phyloP scores from a whole-genome alignment of 805 yeast genomes.

The Spathaspora gorwiae region DNA sequence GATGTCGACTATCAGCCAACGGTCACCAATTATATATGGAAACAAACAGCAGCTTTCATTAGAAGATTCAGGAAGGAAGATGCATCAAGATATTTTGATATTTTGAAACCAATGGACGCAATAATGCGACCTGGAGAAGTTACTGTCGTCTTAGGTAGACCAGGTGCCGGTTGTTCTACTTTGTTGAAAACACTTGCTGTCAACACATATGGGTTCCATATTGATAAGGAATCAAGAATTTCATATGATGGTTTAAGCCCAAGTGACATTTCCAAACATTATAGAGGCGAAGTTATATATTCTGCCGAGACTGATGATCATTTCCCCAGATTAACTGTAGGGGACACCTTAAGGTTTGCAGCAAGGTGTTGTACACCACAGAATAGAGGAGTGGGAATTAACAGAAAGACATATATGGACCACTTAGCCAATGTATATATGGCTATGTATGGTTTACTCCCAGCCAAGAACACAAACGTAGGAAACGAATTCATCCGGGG shows the following conservation, averaged over 20 bases:
- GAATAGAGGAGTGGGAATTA: slow-evolving; percentile 28
- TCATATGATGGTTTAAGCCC: slow-evolving; percentile 32
- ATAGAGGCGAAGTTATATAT: slow-evolving; percentile 34
- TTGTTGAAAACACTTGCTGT: slow-evolving; percentile 36
- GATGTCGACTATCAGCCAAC: slow-evolving; percentile 67
- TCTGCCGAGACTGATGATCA: slow-evolving; percentile 53
- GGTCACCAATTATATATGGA: slow-evolving; percentile 39
- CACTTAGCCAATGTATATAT: slow-evolving; percentile 38
- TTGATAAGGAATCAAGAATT: slow-evolving; percentile 27
- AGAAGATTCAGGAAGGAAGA: slow-evolving; percentile 16
- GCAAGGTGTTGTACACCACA: slow-evolving; percentile 43
- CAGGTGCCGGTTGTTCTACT: slow-evolving; percentile 41
- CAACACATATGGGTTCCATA: slow-evolving; percentile 34
- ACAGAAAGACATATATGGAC: slow-evolving; percentile 27
- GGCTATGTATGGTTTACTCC: slow-evolving; percentile 45
- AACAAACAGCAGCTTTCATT: slow-evolving; percentile 15
- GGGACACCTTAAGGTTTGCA: slow-evolving; percentile 52
- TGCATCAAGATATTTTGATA: slow-evolving; percentile 24
- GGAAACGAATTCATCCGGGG: slow-evolving; percentile 65
- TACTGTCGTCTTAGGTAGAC: slow-evolving; percentile 39
- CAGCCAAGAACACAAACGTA: slow-evolving; percentile 52
- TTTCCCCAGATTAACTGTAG: slow-evolving; percentile 50
- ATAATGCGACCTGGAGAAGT: slow-evolving; percentile 35
- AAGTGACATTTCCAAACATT: slow-evolving; percentile 21
- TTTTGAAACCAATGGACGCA: slow-evolving; percentile 31